Evolutionary conservation across 768 basidiomycete species (phyloP), one percentile per base, ranked within the genome.

Genomic region (Brasilioporus rufonigricans): DNA sequence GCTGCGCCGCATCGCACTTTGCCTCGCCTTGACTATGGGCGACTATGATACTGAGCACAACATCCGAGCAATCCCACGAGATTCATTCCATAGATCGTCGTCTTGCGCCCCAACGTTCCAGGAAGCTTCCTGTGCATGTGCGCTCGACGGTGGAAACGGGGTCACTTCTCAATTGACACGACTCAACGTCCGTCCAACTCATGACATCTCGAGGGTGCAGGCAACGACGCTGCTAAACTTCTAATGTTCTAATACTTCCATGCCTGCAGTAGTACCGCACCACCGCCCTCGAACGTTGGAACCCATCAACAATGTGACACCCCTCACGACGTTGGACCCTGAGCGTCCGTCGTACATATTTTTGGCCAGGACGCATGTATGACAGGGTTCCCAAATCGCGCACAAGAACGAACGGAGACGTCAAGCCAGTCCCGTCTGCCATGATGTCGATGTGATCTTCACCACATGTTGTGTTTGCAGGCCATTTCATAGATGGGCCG

Each of bases 401-500:
- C 24, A 32, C 54, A 32, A 44, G 12, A 6, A 38, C 23, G 5
- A 13, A 54, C 18, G 38, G 14, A 19, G 26, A 31, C 21, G 53
- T 3, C 5, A 12, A 52, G 7, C 5, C 10, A 23, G 39, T 5
- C 38, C 21, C 13, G 14, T 32, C 52, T 18, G 21, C 14, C 48
- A 26, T 32, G 29, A 29, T 29, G 31, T 41, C 14, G 14, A 16
- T 11, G 38, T 26, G 44, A 56, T 56, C 55, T 26, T 48, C 33
- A 45, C 14, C 50, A 41, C 48, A 27, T 16, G 23, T 21, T 33
- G 8, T 2, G 27, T 48, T 51, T 57, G 52, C 65, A 62, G 38
- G 48, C 41, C 24, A 50, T 45, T 59, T 61, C 56, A 67, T 65
- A 59, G 57, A 65, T 65, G 59, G 41, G 13, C 21, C 10, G 33